Base-by-base conservation (phyloP, 208 protist genomes). In the Acanthamoeba castellanii region DNA sequence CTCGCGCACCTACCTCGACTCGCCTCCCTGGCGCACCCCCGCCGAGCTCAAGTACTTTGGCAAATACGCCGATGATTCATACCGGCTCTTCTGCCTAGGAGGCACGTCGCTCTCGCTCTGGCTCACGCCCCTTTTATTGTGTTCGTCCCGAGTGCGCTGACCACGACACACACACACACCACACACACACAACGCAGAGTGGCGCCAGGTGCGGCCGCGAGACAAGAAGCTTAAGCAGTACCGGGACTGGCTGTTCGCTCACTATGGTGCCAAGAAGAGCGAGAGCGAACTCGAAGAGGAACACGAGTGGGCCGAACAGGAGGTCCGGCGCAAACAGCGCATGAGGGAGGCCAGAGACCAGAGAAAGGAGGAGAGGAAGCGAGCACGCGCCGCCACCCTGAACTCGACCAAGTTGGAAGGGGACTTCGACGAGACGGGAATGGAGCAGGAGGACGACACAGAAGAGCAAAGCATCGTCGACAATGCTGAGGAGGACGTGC, bases 41-140 rank as follows among this genome's bases (percentile, higher is more conserved):
- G 32, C 16, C 32, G 84, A 90, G 55, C 50, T 90, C 84, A 90
- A 90, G 84, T 68, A 90, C 57, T 90, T 90, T 61, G 84, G 84
- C 42, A 66, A 68, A n/a, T 90, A 90, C 37, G 84, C 84, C 32
- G 84, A 90, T 37, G 84, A 90, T n/a, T 90, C 84, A 2, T 90
- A 70, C 22, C 84, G 84, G 13, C 47, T 90, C 30, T 90, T 90
- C 57, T 61, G 47, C 32, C 84, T 90, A 3, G 84, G 84, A 87
- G 78, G 78, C 20, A 32, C 20, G 37, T 50, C 45, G 8, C n/a
- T 50, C n/a, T 74, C 32, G 5, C 66, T 74, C 32, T 74, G 9
- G 25, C 32, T 74, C 32, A 37, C 16, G n/a, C 16, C 32, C 32
- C 5, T 18, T 74, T 74, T 14, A 37, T 74, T 18, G 9, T 81